Evolutionary conservation across 768 basidiomycete species (phyloP).

Genomic region (Amanita phalloides): DNA sequence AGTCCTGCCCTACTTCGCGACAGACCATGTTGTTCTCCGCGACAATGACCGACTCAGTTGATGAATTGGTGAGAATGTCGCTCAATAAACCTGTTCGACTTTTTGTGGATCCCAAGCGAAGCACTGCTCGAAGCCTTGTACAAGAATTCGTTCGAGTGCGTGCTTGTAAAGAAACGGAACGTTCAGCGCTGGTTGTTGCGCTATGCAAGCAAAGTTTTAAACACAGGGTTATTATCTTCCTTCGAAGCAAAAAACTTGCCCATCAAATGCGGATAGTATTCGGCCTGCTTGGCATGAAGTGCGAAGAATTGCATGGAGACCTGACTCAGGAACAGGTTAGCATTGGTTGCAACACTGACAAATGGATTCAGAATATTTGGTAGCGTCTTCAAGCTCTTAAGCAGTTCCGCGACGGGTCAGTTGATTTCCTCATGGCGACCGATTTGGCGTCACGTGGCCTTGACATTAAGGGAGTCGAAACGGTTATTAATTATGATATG

Average conservation of each 20-base stretch:
- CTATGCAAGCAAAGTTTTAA: conserved; percentile 87
- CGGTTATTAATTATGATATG: conserved; percentile 99
- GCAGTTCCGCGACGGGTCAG: conserved; percentile 75
- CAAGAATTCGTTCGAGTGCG: conserved; percentile 95
- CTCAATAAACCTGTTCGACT: conserved; percentile 88
- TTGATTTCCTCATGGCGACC: conserved; percentile 93
- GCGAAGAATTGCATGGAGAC: conserved; percentile 91
- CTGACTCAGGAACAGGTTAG: conserved; percentile 89
- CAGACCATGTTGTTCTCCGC: conserved; percentile 99
- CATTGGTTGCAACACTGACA: conserved; percentile 2
- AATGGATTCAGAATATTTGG: not conserved
- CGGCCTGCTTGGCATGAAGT: conserved; percentile 76
- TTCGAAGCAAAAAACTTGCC: conserved; percentile 93
- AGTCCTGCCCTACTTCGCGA: conserved; percentile 74
- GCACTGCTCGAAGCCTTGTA: conserved; percentile 72
- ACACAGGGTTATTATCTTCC: conserved; percentile 79
- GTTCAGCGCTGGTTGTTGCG: conserved; percentile 65
- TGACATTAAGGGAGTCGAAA: conserved; percentile 96
- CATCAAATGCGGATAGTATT: conserved; percentile 97
- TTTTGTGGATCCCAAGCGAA: conserved; percentile 91
- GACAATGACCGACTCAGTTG: conserved; percentile 96
- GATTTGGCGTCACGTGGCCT: conserved; percentile 93
- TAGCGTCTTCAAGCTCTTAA: conserved; percentile 83
- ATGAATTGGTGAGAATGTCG: conserved; percentile 87
- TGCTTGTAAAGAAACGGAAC: conserved; percentile 65